A percentile compares a stretch with the other conserved stretches of the same genome.
Evolutionary conservation across 2,329 filamentous ascomycete genomes (phyloP).

Genomic region (Aspergillus japonicus): DNA sequence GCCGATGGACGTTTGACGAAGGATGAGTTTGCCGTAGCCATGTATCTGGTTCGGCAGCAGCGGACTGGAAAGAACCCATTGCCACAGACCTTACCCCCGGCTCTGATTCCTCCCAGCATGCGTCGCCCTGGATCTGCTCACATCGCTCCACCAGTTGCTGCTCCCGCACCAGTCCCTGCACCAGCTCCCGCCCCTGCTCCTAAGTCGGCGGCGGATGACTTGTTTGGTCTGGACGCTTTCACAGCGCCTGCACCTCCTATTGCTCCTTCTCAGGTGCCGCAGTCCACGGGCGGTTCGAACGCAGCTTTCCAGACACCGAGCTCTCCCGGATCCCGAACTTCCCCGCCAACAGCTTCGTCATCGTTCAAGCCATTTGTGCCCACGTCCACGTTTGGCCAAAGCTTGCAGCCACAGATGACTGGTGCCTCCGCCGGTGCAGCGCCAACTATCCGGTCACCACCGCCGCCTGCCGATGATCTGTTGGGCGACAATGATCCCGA

Average conservation of each 20-base stretch:
- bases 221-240: slow-evolving; percentile 85
- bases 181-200: slow-evolving; percentile 52
- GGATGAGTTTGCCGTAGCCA: slow-evolving; percentile 95
- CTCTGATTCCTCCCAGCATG: slow-evolving; percentile 82
- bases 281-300: slow-evolving; percentile 72
- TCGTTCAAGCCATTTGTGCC: slow-evolving; percentile 89
- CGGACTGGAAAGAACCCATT: slow-evolving; percentile 69
- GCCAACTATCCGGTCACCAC: slow-evolving; percentile 39
- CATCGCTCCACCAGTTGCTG: slow-evolving; percentile 39
- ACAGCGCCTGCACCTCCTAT: slow-evolving; percentile 52
- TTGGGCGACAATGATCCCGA: slow-evolving; percentile 89
- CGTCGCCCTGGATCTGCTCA: slow-evolving; percentile 52
- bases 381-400: slow-evolving; percentile 87
- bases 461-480: slow-evolving; percentile 71
- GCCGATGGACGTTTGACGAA: slow-evolving; percentile 79
- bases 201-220: slow-evolving; percentile 85
- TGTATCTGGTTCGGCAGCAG: slow-evolving; percentile 94
- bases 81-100: slow-evolving; percentile 74
- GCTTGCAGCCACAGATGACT: slow-evolving; percentile 72
- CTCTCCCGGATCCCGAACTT: slow-evolving; percentile 45
- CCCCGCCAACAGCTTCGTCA: slow-evolving; percentile 41
- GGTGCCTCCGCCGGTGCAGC: slow-evolving; percentile 54
- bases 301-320: slow-evolving; percentile 56
- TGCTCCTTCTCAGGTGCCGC: slow-evolving; percentile 58
- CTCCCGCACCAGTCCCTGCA: slow-evolving; percentile 45